Evolutionary conservation across 768 basidiomycete genomes (phyloP).

Genomic region (Agaricus subrufescens): DNA sequence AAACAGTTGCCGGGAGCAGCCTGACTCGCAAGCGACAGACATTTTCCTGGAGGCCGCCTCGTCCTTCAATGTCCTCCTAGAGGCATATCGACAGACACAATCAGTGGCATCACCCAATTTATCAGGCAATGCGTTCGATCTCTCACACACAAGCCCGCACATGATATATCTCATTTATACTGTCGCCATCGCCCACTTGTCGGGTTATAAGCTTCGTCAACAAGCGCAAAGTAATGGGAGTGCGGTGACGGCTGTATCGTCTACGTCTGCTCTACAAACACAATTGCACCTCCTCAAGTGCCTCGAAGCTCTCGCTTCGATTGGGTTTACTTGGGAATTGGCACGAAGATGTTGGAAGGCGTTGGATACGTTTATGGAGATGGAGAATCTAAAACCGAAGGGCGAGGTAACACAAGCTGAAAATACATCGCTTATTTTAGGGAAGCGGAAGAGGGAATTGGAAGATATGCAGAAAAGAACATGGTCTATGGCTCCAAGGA

Average conservation of each 20-base stretch:
- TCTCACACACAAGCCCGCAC: conserved; percentile 17
- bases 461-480: conserved; percentile 3
- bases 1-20: conserved; percentile 15
- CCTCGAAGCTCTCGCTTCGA: conserved; percentile 22
- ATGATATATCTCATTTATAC: conserved; percentile 20
- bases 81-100: conserved; percentile 18
- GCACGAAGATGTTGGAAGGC: conserved; percentile 21
- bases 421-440: conserved; percentile 1
- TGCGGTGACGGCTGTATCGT: conserved; percentile 2
- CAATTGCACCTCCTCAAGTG: conserved; percentile 24
- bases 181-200: conserved; percentile 16
- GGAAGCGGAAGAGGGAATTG: conserved; percentile 7
- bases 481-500: conserved; percentile 1
- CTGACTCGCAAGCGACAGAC: conserved; percentile 13
- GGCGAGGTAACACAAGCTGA: neutral
- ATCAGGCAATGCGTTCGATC: conserved; percentile 1
- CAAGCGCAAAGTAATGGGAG: conserved; percentile 5
- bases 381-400: conserved; percentile 15
- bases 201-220: conserved; percentile 13
- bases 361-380: conserved; percentile 22
- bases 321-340: conserved; percentile 23
- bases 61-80: conserved; percentile 23
- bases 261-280: conserved; percentile 20
- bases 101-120: neutral
- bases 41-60: conserved; percentile 20